Conservation (phyloP, 2,329 filamentous ascomycete species). For the Lachnellula suecica region DNA sequence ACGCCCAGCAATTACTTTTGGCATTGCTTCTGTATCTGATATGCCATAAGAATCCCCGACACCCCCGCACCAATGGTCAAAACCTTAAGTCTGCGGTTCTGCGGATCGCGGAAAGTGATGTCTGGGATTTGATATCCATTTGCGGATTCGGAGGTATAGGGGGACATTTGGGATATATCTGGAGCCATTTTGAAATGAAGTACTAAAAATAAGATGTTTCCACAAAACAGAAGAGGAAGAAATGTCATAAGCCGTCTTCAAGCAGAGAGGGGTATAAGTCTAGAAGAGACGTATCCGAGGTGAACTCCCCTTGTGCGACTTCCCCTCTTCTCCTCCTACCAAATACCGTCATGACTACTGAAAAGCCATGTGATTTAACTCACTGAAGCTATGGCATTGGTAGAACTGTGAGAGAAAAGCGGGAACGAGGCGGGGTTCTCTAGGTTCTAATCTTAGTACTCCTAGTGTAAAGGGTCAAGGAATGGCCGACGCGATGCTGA, state of each 20-base stretch:
- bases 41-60: constrained; percentile 47
- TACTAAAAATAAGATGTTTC: neutral
- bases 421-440: neutral
- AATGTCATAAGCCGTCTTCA: neutral
- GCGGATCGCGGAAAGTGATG: constrained; percentile 31
- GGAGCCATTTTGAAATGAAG: constrained; percentile 1
- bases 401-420: neutral
- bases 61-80: constrained; percentile 48
- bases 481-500: no score
- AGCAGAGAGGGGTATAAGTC: neutral
- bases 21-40: constrained; percentile 45
- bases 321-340: neutral
- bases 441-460: no score
- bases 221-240: neutral
- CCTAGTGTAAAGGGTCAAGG: no score
- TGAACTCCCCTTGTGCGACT: no score
- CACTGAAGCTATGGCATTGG: no score
- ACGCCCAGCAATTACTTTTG: no score
- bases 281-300: neutral
- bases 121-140: constrained; percentile 12
- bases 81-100: constrained; percentile 43
- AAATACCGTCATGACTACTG: neutral
- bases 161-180: constrained; percentile 3
- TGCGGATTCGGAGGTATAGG: neutral
- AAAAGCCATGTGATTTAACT: no score